These are phyloP conservation scores for Nigrospora osmanthi DNA, from an alignment of 2,329 filamentous ascomycete genomes.

Conservation along the genomic window DNA sequence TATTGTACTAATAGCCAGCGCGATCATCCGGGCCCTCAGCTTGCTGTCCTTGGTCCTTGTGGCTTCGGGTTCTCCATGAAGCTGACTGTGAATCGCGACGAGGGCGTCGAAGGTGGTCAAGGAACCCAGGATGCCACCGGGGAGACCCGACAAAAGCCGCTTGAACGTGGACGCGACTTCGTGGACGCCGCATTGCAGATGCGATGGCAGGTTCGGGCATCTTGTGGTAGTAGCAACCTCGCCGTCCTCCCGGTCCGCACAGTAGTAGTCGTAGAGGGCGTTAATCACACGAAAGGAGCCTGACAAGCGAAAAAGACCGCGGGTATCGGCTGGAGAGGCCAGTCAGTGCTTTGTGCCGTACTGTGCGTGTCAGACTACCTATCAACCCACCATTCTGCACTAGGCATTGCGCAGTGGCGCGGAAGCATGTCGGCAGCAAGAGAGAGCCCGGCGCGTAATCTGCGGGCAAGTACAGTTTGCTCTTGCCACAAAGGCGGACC, in stretches of 20 bases:
- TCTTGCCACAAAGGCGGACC: conserved; percentile 55
- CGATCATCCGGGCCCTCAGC: conserved; percentile 56
- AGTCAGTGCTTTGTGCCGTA: conserved; percentile 4
- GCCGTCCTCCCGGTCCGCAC: conserved; percentile 36
- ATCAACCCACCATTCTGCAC: conserved; percentile 48
- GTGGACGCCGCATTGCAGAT: conserved; percentile 52
- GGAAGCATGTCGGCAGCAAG: conserved; percentile 56
- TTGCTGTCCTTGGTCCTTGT: conserved; percentile 45
- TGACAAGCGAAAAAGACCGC: conserved; percentile 56
- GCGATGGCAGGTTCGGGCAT: conserved; percentile 49
- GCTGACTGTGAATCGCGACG: conserved; percentile 50
- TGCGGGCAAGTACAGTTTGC: conserved; percentile 49
- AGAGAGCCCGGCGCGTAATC: conserved; percentile 51
- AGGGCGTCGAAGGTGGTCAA: conserved; percentile 53
- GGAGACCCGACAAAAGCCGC: conserved; percentile 52
- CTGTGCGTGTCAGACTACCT: neutral
- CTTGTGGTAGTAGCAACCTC: conserved; percentile 50
- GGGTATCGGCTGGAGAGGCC: conserved; percentile 30
- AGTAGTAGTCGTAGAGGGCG: conserved; percentile 57
- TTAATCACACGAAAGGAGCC: conserved; percentile 50
- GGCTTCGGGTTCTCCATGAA: conserved; percentile 43
- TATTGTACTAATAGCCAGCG: conserved; percentile 53
- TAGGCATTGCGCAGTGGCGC: conserved; percentile 58
- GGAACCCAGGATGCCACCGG: conserved; percentile 59
- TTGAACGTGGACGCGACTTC: conserved; percentile 64